Base-by-base conservation (phyloP, 148 eudicot genomes). In the Rhododendron griersonianum region DNA sequence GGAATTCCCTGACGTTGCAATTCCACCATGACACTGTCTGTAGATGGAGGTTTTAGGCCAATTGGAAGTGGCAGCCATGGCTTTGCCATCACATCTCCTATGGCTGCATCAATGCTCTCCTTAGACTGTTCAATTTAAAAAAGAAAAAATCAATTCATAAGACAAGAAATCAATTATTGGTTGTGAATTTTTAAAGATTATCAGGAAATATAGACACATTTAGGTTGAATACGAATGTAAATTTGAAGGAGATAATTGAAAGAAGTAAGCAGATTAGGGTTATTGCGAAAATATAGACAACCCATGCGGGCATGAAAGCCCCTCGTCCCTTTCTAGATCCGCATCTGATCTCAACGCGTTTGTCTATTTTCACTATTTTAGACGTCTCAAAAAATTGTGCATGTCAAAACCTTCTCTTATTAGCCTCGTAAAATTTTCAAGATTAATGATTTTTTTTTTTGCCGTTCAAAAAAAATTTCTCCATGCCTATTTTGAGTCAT, bases 31-130 rank as follows among this genome's bases (percentile, higher is more conserved):
- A 96, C 99, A 69, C 94, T 87, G 81, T 95, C 99, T 16, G 88
- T 73, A 1, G 95, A 91, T 28, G 99, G 99, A 69, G 99, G 95
- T 86, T 94, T 96, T 35, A 96, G 87, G 15, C 99, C 99, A 6
- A 96, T 90, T 3, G 99, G 99, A 47, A 96, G 94, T 39, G 99
- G 99, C 84, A 88, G 90, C 94, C 95, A 95, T 73, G 99, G 99
- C 90, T 94, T 93, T 5, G 98, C 78, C 89, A 96, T 84, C 33
- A 89, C 98, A 69, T 96, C 98, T 88, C 92, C 99, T 3, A 96
- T 92, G 7, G 92, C 98, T 75, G 94, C 94, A 88, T 96, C 99
- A 57, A 96, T 91, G 86, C 93, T 91, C 91, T 96, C 99, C 85
- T 94, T 94, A 0, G 94, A 90, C 98, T 96, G 91, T 81, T 71